phyloP scores from a whole-genome alignment of 495 filamentous ascomycete genomes.

The Gamarada debralockiae region DNA sequence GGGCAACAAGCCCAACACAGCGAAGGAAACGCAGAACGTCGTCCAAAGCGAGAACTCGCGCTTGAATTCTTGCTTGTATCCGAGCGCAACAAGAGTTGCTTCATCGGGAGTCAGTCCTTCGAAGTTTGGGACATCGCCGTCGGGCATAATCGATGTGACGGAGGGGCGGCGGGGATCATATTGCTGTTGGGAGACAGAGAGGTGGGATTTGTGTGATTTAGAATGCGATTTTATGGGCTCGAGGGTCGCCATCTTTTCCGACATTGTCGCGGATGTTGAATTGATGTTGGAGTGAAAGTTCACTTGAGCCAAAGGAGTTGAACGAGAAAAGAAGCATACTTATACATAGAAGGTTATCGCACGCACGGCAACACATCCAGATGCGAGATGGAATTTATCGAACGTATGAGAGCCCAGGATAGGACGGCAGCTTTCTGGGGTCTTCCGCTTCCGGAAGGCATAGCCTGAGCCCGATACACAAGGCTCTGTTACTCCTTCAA shows the following conservation, averaged over 20 bases:
- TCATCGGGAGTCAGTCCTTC: conserved; percentile 53
- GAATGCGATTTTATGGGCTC: no score
- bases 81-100: conserved; percentile 63
- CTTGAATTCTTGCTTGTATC: conserved; percentile 80
- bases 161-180: conserved; percentile 27
- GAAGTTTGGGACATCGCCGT: conserved; percentile 55
- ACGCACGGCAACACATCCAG: no score
- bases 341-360: no score
- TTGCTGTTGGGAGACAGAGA: no score
- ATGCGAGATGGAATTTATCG: neutral
- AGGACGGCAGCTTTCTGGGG: neutral
- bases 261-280: neutral
- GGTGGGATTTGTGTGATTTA: no score
- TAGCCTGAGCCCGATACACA: neutral
- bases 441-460: neutral
- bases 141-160: conserved; percentile 65
- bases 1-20: conserved; percentile 69
- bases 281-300: neutral
- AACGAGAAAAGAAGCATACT: no score
- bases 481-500: no score
- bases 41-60: conserved; percentile 81
- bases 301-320: no score
- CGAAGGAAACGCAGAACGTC: conserved; percentile 75
- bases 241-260: neutral
- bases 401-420: neutral